Conservation (phyloP, 177 flowering plant genomes). For the Vitis hybrid region DNA sequence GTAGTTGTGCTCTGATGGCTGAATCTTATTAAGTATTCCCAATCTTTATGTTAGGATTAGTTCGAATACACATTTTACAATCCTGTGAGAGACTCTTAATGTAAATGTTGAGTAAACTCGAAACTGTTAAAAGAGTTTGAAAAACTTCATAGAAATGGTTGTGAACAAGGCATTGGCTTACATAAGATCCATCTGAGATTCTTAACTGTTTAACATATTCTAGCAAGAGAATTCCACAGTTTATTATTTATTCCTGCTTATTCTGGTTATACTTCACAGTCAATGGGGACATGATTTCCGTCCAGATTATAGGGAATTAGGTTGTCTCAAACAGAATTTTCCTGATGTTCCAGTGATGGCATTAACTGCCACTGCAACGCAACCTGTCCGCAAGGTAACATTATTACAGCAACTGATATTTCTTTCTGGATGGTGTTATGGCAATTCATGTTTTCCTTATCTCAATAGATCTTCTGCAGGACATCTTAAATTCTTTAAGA, state of each 20-base stretch:
- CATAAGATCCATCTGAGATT: too few species aligned
- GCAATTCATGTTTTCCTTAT: constrained; percentile 3
- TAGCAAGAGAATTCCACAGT: not conserved
- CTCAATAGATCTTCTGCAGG: constrained; percentile 49
- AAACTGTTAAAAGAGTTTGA: too few species aligned
- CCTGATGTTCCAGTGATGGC: constrained; percentile 90
- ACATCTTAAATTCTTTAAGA: constrained; percentile 66
- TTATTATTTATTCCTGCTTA: constrained; percentile 1
- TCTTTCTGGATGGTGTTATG: not conserved
- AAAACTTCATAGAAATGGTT: too few species aligned
- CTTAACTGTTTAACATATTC: too few species aligned
- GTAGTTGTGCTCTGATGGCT: too few species aligned
- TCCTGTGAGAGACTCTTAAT: too few species aligned
- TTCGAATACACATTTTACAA: too few species aligned
- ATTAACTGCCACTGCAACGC: constrained; percentile 97
- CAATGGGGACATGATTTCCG: constrained; percentile 99
- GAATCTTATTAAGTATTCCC: too few species aligned
- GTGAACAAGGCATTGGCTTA: too few species aligned
- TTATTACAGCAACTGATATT: not conserved
- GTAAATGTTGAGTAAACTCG: too few species aligned
- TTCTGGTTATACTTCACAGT: constrained; percentile 42
- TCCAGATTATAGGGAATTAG: constrained; percentile 84
- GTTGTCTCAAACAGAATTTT: constrained; percentile 90
- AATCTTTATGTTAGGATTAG: too few species aligned
- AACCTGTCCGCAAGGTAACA: constrained; percentile 73